Conservation (phyloP, 345 rosid species). For the Ceriops tagal region DNA sequence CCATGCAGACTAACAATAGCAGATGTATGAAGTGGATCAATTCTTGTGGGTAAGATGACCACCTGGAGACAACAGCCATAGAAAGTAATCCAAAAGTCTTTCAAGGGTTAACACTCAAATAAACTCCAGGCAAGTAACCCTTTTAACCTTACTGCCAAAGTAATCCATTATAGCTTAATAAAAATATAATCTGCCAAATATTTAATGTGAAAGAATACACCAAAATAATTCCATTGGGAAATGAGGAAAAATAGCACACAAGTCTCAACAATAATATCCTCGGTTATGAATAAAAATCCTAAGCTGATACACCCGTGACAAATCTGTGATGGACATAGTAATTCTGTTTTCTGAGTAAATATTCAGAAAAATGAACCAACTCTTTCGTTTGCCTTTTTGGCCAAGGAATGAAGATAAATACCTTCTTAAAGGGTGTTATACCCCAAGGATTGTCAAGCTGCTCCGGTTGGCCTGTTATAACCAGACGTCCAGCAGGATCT, state of each 20-base stretch:
- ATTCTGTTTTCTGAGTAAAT: too few species aligned
- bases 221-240: neutral
- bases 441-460: conserved; percentile 90
- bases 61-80: conserved; percentile 43
- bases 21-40: conserved; percentile 66
- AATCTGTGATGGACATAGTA: too few species aligned
- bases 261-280: neutral
- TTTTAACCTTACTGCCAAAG: neutral
- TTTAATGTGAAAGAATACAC: too few species aligned
- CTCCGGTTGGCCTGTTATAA: conserved; percentile 80
- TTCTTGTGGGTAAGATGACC: conserved; percentile 63
- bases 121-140: neutral
- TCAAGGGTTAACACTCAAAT: neutral
- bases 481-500: conserved; percentile 73
- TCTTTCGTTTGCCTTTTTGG: too few species aligned
- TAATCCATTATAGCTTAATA: neutral
- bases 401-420: conserved; percentile 8
- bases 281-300: neutral
- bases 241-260: neutral
- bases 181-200: neutral
- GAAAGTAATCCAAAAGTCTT: conserved; percentile 3
- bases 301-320: too few species aligned
- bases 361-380: too few species aligned
- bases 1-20: conserved; percentile 84
- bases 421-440: conserved; percentile 85